These are phyloP conservation scores for Senecio squalidus DNA, from an alignment of 140 eudicot species.

Conservation along the genomic window DNA sequence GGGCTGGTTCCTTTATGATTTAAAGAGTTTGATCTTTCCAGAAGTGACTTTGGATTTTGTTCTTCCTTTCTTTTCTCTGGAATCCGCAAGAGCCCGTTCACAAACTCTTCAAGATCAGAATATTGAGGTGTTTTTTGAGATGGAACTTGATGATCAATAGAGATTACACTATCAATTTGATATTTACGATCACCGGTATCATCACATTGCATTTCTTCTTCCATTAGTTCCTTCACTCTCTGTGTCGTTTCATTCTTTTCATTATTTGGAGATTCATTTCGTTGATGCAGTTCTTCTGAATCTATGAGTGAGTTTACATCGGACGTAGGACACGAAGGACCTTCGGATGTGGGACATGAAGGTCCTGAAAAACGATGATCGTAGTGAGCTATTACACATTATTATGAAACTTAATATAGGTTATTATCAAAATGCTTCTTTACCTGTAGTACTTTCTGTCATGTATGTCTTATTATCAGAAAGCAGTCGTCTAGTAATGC, in stretches of 20 bases:
- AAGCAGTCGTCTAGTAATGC: constrained; percentile 55
- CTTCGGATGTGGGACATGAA: no score
- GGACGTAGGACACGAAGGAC: constrained; percentile 36
- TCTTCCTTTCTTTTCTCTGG: constrained; percentile 35
- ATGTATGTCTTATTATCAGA: constrained; percentile 41
- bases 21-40: constrained; percentile 31
- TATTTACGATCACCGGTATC: constrained; percentile 21
- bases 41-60: constrained; percentile 27
- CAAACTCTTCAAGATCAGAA: constrained; percentile 42
- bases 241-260: constrained; percentile 32
- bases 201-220: constrained; percentile 74
- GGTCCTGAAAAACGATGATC: constrained; percentile 10
- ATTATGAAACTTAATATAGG: not conserved
- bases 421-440: no score
- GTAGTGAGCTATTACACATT: not conserved
- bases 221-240: constrained; percentile 89
- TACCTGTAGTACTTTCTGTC: constrained; percentile 52
- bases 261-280: constrained; percentile 28
- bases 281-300: constrained; percentile 26
- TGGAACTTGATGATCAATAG: constrained; percentile 13
- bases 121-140: constrained; percentile 14
- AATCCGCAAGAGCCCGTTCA: constrained; percentile 54
- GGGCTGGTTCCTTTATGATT: constrained; percentile 26
- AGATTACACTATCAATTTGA: constrained; percentile 28
- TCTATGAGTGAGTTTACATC: constrained; percentile 30